Evolutionary conservation across 169 alveolate genomes (phyloP).

Genomic region (Cryptosporidium tyzzeri): DNA sequence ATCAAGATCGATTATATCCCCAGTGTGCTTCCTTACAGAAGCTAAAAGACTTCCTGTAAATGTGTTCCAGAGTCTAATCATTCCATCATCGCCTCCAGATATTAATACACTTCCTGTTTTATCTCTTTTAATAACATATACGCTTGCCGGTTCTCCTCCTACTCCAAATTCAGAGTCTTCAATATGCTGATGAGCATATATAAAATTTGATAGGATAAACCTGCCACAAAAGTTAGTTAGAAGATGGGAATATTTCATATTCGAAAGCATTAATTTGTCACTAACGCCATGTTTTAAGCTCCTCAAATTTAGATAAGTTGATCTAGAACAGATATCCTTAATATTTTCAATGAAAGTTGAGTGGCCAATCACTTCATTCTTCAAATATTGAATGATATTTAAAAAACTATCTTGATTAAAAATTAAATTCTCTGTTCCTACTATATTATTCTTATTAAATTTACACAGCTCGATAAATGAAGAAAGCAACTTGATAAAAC

Average conservation of each 20-base stretch:
- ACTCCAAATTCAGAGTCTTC: constrained; percentile 71
- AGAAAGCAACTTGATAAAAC: neutral
- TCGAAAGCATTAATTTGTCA: neutral
- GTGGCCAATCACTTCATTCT: neutral
- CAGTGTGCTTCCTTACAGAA: constrained; percentile 82
- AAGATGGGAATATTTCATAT: neutral
- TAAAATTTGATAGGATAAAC: constrained; percentile 1
- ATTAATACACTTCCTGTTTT: constrained; percentile 83
- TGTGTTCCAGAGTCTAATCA: constrained; percentile 84
- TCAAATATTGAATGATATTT: neutral
- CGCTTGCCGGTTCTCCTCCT: constrained; percentile 72
- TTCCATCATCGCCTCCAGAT: constrained; percentile 87
- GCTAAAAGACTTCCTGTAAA: constrained; percentile 81
- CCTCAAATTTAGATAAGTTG: constrained; percentile 1
- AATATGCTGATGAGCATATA: constrained; percentile 68
- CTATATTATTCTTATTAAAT: constrained; percentile 3
- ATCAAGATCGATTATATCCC: constrained; percentile 82
- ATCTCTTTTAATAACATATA: constrained; percentile 71
- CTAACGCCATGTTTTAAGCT: constrained; percentile 5
- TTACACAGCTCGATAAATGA: constrained; percentile 17
- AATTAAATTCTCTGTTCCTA: constrained; percentile 37
- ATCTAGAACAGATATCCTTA: constrained; percentile 3
- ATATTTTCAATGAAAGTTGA: neutral
- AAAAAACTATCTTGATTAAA: constrained; percentile 22
- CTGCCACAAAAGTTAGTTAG: neutral